A percentile compares a stretch with the other conserved stretches of the same genome.
Evolutionary conservation across 495 filamentous ascomycete genomes (phyloP).

Genomic region (Hypoxylon intermedium): DNA sequence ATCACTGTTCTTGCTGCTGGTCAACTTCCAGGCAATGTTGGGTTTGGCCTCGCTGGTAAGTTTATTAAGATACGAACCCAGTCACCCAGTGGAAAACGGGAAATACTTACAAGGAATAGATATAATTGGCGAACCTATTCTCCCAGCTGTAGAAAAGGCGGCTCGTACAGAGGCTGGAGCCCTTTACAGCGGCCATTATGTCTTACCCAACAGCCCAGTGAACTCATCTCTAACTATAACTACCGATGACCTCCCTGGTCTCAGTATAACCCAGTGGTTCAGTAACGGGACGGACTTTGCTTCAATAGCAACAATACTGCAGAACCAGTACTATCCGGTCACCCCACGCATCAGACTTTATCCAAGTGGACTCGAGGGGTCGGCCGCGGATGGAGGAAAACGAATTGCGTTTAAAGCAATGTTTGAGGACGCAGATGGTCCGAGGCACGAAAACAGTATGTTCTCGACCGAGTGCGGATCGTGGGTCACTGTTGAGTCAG

Average conservation of each 20-base stretch:
- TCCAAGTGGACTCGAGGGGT: constrained; percentile 49
- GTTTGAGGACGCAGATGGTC: constrained; percentile 48
- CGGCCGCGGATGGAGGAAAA: constrained; percentile 39
- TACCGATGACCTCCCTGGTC: constrained; percentile 50
- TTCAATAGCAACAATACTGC: constrained; percentile 39
- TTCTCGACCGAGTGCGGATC: constrained; percentile 44
- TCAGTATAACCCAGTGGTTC: constrained; percentile 57
- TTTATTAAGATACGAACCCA: background rate
- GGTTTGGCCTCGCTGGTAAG: constrained; percentile 45
- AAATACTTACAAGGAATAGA: constrained; percentile 31
- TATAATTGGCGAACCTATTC: constrained; percentile 41
- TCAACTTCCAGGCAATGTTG: constrained; percentile 41
- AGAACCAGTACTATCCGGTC: constrained; percentile 40
- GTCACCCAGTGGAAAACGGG: background rate
- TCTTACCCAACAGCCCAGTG: constrained; percentile 32
- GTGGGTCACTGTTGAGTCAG: constrained; percentile 38
- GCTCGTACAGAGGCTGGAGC: constrained; percentile 49
- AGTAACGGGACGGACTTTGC: constrained; percentile 59
- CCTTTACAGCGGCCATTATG: constrained; percentile 52
- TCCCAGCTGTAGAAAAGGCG: constrained; percentile 48
- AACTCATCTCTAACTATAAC: constrained; percentile 55
- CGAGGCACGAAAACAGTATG: constrained; percentile 38
- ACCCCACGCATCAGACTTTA: constrained; percentile 51
- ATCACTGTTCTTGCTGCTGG: constrained; percentile 61
- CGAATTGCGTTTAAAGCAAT: constrained; percentile 51